Evolutionary conservation across 441 rosid species (phyloP), one percentile per base, ranked within the genome.

Genomic region (Eutrema salsugineum): DNA sequence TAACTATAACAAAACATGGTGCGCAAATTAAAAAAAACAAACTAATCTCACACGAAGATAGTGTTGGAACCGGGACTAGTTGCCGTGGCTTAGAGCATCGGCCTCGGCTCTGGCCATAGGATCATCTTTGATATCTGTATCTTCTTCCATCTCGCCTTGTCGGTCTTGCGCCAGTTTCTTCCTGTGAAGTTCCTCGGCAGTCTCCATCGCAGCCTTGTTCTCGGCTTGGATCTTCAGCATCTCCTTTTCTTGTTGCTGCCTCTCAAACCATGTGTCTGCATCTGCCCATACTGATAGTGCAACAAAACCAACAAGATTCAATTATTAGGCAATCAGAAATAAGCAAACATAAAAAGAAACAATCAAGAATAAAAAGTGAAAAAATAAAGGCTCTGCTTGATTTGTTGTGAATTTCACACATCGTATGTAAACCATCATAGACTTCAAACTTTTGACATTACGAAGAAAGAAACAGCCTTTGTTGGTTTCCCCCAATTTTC

Each of bases 201-300:
- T 87, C 77, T 82, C 81, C 97, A 94, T 82, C 2, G 88, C 91
- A 11, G 91, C 95, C 65, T 62, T 80, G 81, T 91, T 88, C 84
- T 94, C 99, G 0, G 94, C 97, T 70, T 94, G 94, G 5, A 90
- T 72, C 30, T 83, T 83, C 48, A 80, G 79, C 91, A 91, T 87
- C 55, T 94, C 99, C 83, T 91, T 90, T 58, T 91, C 90, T 79
- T 94, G 97, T 68, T 83, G 93, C 79, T 91, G 97, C 74, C 97
- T 58, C 73, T 94, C 97, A 47, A 91, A 91, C 99, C 99, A 94
- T 11, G 99, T 94, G 53, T 91, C 99, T 46, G 97, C 97, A 70
- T 90, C 97, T 48, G 95, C 97, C 97, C 99, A 94, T 56, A 91
- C 99, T 94, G 94, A 43, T 72, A 64, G 39, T 7, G 6, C 20